phyloP scores from a whole-genome alignment of 805 yeast genomes.

The Yamadazyma sp. region DNA sequence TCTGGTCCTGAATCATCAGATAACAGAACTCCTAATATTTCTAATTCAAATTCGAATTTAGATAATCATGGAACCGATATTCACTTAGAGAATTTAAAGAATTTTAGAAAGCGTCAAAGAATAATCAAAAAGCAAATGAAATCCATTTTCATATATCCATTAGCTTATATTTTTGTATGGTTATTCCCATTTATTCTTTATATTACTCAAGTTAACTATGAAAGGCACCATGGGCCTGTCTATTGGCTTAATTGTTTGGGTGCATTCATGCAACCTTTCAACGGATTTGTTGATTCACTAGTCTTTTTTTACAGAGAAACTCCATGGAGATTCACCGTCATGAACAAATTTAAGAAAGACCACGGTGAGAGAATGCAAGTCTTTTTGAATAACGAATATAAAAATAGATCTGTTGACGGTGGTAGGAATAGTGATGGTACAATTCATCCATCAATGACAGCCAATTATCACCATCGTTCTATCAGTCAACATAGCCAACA shows the following conservation, averaged over 20 bases:
- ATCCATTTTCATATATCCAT: conserved; percentile 78
- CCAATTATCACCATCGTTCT: background rate
- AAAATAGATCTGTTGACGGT: conserved; percentile 19
- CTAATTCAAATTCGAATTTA: background rate
- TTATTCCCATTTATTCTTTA: conserved; percentile 71
- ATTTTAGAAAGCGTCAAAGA: conserved; percentile 59
- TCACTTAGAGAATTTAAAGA: conserved; percentile 58
- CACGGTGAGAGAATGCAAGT: conserved; percentile 26
- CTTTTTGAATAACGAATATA: conserved; percentile 10
- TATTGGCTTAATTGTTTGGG: conserved; percentile 64
- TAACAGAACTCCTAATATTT: background rate
- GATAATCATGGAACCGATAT: conserved; percentile 25
- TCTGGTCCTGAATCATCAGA: background rate
- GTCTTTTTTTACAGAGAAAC: conserved; percentile 76
- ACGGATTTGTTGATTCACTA: conserved; percentile 71
- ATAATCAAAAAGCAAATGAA: conserved; percentile 75
- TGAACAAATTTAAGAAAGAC: conserved; percentile 36
- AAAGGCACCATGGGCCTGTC: conserved; percentile 46
- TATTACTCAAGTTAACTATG: conserved; percentile 51
- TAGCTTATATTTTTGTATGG: conserved; percentile 81
- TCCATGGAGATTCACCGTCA: conserved; percentile 64
- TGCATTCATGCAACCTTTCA: conserved; percentile 78
- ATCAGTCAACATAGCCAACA: background rate
- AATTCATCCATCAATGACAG: no score
- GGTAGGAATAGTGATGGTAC: conserved; percentile 8